Evolutionary conservation across 208 protist genomes (phyloP).

Genomic region (Herpetomonas tarakana): DNA sequence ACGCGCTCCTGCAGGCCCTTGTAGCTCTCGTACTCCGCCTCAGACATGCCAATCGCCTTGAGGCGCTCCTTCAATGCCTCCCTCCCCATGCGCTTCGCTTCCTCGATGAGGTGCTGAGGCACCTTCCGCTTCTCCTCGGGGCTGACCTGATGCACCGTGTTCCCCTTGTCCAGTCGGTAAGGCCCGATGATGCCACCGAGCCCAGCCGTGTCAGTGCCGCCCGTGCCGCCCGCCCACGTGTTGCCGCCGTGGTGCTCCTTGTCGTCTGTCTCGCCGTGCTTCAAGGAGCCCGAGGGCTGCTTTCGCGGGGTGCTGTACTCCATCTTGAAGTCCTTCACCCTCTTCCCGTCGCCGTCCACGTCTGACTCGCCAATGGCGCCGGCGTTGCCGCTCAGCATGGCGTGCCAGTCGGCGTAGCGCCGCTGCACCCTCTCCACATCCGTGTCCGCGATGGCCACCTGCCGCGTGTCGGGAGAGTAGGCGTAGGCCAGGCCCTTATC

Average conservation of each 20-base stretch:
- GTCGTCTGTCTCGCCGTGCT: slow-evolving; percentile 90
- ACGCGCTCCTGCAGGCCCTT: slow-evolving; percentile 59
- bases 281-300: slow-evolving; percentile 69
- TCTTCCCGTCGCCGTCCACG: slow-evolving; percentile 20
- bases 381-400: slow-evolving; percentile 49
- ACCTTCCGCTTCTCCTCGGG: slow-evolving; percentile 88
- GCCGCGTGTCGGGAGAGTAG: slow-evolving; percentile 25
- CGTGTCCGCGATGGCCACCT: slow-evolving; percentile 44
- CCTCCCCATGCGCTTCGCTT: slow-evolving; percentile 74
- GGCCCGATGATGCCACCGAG: slow-evolving; percentile 85
- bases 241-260: slow-evolving; percentile 92
- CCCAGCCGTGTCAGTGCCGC: slow-evolving; percentile 83
- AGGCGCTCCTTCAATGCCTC: slow-evolving; percentile 69
- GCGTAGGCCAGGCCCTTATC: slow-evolving; percentile 19
- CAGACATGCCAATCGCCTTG: slow-evolving; percentile 70
- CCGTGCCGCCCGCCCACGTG: slow-evolving; percentile 90
- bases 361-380: slow-evolving; percentile 20
- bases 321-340: slow-evolving; percentile 47
- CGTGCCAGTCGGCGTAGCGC: slow-evolving; percentile 53
- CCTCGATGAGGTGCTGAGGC: slow-evolving; percentile 65
- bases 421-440: slow-evolving; percentile 50
- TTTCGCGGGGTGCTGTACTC: slow-evolving; percentile 68
- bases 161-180: slow-evolving; percentile 88
- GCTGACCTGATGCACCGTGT: slow-evolving; percentile 82
- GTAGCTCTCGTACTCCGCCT: slow-evolving; percentile 66